Base-by-base conservation (phyloP, 805 yeast species). In the Candida insectalens region DNA sequence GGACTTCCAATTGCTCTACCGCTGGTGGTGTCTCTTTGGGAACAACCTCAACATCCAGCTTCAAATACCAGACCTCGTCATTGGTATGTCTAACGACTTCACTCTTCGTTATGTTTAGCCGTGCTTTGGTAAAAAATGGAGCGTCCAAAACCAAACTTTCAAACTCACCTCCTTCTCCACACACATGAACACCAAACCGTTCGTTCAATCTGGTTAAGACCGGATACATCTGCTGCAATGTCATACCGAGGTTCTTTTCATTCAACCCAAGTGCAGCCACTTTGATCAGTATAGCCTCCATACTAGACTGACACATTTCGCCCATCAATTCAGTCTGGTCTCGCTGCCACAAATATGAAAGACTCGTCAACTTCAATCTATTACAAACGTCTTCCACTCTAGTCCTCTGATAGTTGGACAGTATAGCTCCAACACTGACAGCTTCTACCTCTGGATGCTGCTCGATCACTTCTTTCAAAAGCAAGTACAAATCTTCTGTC, bases 91-190 rank as follows among this genome's bases (percentile, higher is more conserved):
- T 52, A 1, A 71, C 57, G 1, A 69, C 52, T 19, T 62, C 49
- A 12, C 51, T 51, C 2, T 65, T 59, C 1, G 45, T 52, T 13
- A 81, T 55, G 6, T 56, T 59, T 29, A 79, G 52, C 34, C 53
- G 59, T 25, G 72, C 75, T 30, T 69, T 62, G 21, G 59, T 60
- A 59, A 89, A 92, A 39, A 84, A 78, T 0, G 95, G 94, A 1
- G 94, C 84, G 55, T 92, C 96, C 19, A 92, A 62, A 3, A 89
- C 97, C 44, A 89, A 61, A 0, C 96, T 80, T 54, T 92, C 99
- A 55, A 85, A 92, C 55, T 92, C 99, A 1, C 99, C 99, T 22
- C 99, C 99, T 62, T 92, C 99, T 10, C 99, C 99, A 60, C 98
- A 92, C 0, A 92, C 76, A 53, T 89, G 96, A 10, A 88, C 83